Evolutionary conservation across 345 rosid species (phyloP), one percentile per base, ranked within the genome.

Genomic region (Erysimum cheiranthoides): DNA sequence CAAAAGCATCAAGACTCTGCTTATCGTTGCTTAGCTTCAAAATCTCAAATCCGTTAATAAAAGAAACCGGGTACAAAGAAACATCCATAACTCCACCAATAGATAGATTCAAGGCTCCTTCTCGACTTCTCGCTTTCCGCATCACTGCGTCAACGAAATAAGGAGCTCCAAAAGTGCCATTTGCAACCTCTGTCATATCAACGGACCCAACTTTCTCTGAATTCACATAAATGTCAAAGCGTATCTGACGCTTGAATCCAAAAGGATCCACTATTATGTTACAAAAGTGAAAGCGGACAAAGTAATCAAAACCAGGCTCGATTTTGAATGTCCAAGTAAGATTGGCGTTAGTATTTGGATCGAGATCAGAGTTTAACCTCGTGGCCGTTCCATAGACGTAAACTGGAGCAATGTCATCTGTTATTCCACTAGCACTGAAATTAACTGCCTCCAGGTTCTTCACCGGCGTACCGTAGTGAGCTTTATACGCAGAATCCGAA

Each of bases 341-440:
- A 54, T 93, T 93, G 1, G 78, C 89, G 7, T 50, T 78, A 0
- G 40, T 38, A 12, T 0, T 14, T 30, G 89, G 89, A 77, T 84
- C 79, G 2, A 0, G 0, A 0, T 38, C 86, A 10, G 85, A 66
- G 66, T 79, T 76, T 67, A 90, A 67, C 78, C 52, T 27, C 11
- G 93, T 87, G 17, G 88, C 97, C 0, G 94, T 87, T 70, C 98
- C 97, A 21, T 94, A 91, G 61, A 94, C 97, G 8, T 78, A 46
- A 53, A 75, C 27, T 0, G 97, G 97, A 32, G 98, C 96, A 45
- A 82, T 47, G 17, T 82, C 61, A 34, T 85, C 86, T 0, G 76
- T 82, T 47, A 80, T 69, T 43, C 81, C 80, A 38, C 71, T 58
- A 1, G 80, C 81, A 71, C 61, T 71, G 81, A 78, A 86, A 16